Percentiles rank a stretch among this genome's conserved stretches.
Evolutionary conservation across 352 stramenopile species (phyloP).

Genomic region (Blastocystis sp.): DNA sequence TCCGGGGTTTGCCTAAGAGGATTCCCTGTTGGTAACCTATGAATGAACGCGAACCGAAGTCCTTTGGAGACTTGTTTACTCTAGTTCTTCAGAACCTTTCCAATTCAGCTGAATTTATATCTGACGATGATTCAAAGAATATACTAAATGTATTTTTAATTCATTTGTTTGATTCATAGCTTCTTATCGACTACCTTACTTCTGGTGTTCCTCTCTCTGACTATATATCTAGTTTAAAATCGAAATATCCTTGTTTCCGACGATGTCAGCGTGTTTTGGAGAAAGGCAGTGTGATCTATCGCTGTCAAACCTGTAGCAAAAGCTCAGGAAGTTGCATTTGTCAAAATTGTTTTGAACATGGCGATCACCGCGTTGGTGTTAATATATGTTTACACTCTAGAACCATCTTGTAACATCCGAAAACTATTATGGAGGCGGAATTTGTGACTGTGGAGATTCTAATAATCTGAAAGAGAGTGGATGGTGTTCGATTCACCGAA

Average conservation of each 20-base stretch:
- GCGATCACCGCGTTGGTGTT: not conserved
- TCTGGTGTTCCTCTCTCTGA: not conserved
- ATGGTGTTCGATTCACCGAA: not conserved
- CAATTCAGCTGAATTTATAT: too few species aligned
- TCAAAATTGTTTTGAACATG: not conserved
- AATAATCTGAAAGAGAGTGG: not conserved
- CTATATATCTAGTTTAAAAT: not conserved
- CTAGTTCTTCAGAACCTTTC: too few species aligned
- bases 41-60: too few species aligned
- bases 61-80: too few species aligned
- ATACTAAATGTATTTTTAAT: too few species aligned
- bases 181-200: not conserved
- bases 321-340: not conserved
- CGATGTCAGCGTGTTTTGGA: not conserved
- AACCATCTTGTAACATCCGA: not conserved
- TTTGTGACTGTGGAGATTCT: slow-evolving; percentile 6
- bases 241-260: not conserved
- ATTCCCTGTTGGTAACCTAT: too few species aligned
- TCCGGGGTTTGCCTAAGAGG: not conserved
- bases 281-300: not conserved
- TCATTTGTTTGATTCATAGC: not conserved
- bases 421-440: not conserved
- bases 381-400: not conserved
- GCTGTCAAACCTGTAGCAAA: not conserved
- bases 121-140: too few species aligned